Conservation (phyloP, 352 stramenopile genomes). For the Phytophthora citricola region DNA sequence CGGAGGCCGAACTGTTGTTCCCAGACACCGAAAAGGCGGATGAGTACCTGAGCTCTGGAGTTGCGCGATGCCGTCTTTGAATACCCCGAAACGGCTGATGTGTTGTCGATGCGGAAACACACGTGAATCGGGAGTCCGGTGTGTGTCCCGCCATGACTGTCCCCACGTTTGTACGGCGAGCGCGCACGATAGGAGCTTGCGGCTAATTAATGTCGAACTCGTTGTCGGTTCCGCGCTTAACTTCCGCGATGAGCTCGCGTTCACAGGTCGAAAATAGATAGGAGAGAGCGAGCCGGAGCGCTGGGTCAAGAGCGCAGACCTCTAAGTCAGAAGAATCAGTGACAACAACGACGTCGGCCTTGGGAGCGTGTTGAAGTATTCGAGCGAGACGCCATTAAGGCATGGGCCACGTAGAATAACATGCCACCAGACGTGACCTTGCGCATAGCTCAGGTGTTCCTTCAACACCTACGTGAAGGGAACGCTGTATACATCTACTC, state of each 20-base stretch:
- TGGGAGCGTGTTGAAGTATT: neutral
- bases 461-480: neutral
- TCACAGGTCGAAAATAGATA: neutral
- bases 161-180: constrained; percentile 14
- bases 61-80: neutral
- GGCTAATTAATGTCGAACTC: constrained; percentile 40
- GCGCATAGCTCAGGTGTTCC: neutral
- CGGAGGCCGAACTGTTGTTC: neutral
- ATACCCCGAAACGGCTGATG: constrained; percentile 19
- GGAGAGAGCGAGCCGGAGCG: neutral
- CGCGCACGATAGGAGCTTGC: constrained; percentile 17
- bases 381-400: too few species aligned
- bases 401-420: too few species aligned
- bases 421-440: constrained; percentile 1
- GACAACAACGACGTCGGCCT: neutral
- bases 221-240: neutral
- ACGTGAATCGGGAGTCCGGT: constrained; percentile 7
- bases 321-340: constrained; percentile 1
- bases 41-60: constrained; percentile 8
- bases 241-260: neutral
- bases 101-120: constrained; percentile 31
- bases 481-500: too few species aligned
- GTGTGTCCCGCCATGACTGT: neutral
- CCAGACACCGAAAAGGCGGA: constrained; percentile 2
- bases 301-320: neutral